Percentiles rank a stretch among this genome's conserved stretches.
phyloP scores from a whole-genome alignment of 2,329 filamentous ascomycete genomes.

The Capronia americana region DNA sequence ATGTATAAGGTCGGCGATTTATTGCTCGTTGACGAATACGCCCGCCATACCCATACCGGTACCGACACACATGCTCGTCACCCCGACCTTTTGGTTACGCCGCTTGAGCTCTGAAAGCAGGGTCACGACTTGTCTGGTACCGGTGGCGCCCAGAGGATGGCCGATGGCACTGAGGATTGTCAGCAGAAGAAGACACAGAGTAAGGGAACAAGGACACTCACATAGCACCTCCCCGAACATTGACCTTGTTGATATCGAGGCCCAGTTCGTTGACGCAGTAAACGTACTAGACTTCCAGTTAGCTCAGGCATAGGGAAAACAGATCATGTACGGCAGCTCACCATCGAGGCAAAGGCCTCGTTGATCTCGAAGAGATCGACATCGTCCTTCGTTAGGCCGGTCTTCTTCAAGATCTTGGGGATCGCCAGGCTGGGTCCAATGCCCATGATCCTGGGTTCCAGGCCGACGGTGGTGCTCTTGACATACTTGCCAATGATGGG shows the following conservation, averaged over 20 bases:
- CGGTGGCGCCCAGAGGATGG: constrained; percentile 92
- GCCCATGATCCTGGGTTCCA: constrained; percentile 94
- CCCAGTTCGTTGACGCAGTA: constrained; percentile 91
- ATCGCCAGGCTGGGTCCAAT: constrained; percentile 95
- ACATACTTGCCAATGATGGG: constrained; percentile 95
- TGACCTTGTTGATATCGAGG: constrained; percentile 84
- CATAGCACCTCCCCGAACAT: constrained; percentile 95
- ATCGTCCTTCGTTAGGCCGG: constrained; percentile 83
- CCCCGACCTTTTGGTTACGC: constrained; percentile 81
- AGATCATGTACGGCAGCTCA: constrained; percentile 39
- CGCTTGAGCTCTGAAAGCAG: constrained; percentile 86
- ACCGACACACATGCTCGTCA: constrained; percentile 95
- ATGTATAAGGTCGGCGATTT: background rate
- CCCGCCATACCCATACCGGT: constrained; percentile 84
- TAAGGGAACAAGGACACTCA: constrained; percentile 64
- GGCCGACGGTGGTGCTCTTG: constrained; percentile 84
- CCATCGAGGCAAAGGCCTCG: constrained; percentile 88
- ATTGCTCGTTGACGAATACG: constrained; percentile 70
- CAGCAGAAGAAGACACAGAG: constrained; percentile 73
- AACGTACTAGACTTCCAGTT: constrained; percentile 70
- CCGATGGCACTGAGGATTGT: constrained; percentile 77
- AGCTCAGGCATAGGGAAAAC: background rate
- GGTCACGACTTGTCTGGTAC: constrained; percentile 90
- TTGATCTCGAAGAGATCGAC: constrained; percentile 99
- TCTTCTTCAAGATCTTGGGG: constrained; percentile 84